Evolutionary conservation across 148 eudicot genomes (phyloP), one percentile per base, ranked within the genome.

Genomic region (Cornus florida): DNA sequence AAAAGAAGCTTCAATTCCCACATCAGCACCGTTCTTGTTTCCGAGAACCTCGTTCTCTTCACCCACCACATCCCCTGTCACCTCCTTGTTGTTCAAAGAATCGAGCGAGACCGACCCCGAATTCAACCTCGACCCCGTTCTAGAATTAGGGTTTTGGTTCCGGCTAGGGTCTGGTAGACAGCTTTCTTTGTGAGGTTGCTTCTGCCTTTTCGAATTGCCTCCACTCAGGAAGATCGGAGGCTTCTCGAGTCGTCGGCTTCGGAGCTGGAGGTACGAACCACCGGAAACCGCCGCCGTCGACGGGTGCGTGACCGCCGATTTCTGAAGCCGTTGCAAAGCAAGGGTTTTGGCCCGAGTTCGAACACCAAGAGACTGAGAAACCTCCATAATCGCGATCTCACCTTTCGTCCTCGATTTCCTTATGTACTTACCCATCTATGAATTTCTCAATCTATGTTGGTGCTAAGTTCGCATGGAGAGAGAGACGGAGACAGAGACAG

Each of bases 301-400:
- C 38, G 38, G 38, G 1, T 4, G 53, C 53, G 53, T 11, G 11
- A 48, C 53, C 53, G 14, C 66, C 32, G 65, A 31, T 41, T 64
- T 71, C 80, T 67, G 84, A 41, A 75, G 75, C 6, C 59, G 53
- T 57, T 77, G 82, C 19, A 83, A 33, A 69, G 90, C 90, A 31
- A 82, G 86, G 79, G 90, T 81, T 79, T 77, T 83, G 16, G 90
- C 90, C 6, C 90, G 79, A 7, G 90, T 87, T 2, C 80, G 72
- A 0, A 87, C 90, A 0, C 90, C 89, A 14, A 81, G 77, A 73
- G 77, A 70, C 66, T 65, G 81, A 32, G 83, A 60, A 3, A 71
- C 79, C 31, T 83, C 86, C 75, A 78, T 76, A 14, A 60, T 74
- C 6, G 82, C 72, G 22, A 81, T 73, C 33, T 74, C 79, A 9